Evolutionary conservation across 257 asterid genomes (phyloP), one percentile per base, ranked within the genome.

Genomic region (Solanum appendiculatum): DNA sequence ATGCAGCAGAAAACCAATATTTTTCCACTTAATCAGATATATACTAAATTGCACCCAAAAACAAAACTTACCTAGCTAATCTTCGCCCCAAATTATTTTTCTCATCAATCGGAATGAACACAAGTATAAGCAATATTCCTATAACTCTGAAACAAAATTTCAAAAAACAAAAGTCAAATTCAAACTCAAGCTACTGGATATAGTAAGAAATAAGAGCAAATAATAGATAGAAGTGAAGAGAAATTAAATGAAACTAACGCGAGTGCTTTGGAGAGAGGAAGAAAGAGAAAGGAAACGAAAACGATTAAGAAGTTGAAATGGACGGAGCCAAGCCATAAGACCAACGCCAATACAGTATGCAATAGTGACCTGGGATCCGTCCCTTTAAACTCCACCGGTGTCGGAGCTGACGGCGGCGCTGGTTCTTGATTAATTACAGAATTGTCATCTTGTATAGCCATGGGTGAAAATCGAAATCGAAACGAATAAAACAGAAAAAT

Each of bases 91-190:
- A 91, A 88, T 88, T 91, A 91, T 95, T 96, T 60, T 87, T 92
- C 33, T 94, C 98, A 78, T 96, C 93, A 83, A 97, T 87, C 1
- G 99, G 99, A 86, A 93, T 89, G 88, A 96, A 91, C 91, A 90
- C 86, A 63, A 92, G 84, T 66, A 96, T 78, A 86, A 95, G 70
- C 83, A 97, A 92, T 87, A 95, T 90, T 89, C 94, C 99, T 9
- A 95, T 86, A 20, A 94, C 94, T 66, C 99, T 95, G 94, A 83
- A 88, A 85, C 74, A 66, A 46, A 29, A 58, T 54, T 36, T 39
- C 58, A 77, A 37, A 34, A 14, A 23, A 83, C 8, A 82, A 68
- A 69, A 46, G 9, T 81, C 37, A 36, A 40, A 64, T 12, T 37
- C 82, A 36, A 33, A 89, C 83, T 33, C 63, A 54, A 54, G 20